Conservation (phyloP, 2,329 filamentous ascomycete species). For the Cordyceps cateniannulata region DNA sequence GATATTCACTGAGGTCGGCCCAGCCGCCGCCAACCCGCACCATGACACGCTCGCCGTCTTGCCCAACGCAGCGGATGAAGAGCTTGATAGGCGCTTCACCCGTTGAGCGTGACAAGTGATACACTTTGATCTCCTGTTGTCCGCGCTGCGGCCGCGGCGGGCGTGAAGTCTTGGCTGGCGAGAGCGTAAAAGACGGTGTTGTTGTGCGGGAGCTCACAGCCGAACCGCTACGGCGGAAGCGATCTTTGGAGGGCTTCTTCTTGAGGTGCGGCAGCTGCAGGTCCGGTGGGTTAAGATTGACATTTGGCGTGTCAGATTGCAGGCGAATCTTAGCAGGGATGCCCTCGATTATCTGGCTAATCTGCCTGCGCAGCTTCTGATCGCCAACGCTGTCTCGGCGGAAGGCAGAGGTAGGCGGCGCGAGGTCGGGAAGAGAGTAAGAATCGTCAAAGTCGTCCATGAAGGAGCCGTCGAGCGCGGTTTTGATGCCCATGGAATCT, state of each 20-base stretch:
- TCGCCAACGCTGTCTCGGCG: conserved; percentile 39
- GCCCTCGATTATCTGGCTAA: conserved; percentile 68
- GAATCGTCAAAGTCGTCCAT: conserved; percentile 42
- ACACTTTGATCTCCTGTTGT: conserved; percentile 77
- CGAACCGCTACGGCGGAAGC: conserved; percentile 42
- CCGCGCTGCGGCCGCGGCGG: conserved; percentile 41
- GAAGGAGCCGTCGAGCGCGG: conserved; percentile 37
- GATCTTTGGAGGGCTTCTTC: conserved; percentile 36
- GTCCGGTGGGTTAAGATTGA: conserved; percentile 54
- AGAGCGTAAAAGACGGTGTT: conserved; percentile 63
- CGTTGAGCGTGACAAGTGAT: conserved; percentile 79
- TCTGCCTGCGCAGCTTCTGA: conserved; percentile 71
- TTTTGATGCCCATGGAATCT: conserved; percentile 31
- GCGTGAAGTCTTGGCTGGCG: conserved; percentile 51
- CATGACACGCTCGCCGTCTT: conserved; percentile 89
- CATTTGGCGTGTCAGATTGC: conserved; percentile 43
- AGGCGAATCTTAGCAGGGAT: conserved; percentile 77
- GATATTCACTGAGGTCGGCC: conserved; percentile 91
- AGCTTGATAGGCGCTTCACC: conserved; percentile 88
- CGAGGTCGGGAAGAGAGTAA: conserved; percentile 25
- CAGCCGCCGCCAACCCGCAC: conserved; percentile 97
- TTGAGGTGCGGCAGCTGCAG: conserved; percentile 43
- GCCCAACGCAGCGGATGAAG: conserved; percentile 87
- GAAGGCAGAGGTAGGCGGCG: conserved; percentile 18
- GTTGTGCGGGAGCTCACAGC: conserved; percentile 48